These are phyloP conservation scores for Firmiana major DNA, from an alignment of 345 rosid genomes.

Conservation along the genomic window DNA sequence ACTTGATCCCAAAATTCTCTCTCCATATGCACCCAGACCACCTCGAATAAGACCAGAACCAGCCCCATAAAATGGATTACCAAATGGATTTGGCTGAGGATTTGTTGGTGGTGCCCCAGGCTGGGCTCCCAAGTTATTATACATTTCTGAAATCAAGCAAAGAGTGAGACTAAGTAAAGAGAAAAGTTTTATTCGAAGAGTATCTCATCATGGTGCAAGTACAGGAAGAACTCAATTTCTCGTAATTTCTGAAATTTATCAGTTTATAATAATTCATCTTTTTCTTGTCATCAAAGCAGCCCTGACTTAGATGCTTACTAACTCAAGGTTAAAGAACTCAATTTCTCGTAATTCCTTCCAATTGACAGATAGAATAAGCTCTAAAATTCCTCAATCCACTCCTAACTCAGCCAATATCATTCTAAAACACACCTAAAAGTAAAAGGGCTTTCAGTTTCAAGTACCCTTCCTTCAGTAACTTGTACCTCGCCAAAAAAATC, in stretches of 20 bases:
- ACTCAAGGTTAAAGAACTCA: background rate
- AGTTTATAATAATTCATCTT: background rate
- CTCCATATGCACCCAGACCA: slow-evolving; percentile 95
- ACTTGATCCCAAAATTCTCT: slow-evolving; percentile 85
- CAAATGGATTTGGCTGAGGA: slow-evolving; percentile 84
- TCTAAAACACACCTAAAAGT: background rate
- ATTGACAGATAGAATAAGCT: background rate
- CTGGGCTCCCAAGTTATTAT: slow-evolving; percentile 61
- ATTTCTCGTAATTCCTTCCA: background rate
- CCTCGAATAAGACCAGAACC: slow-evolving; percentile 88
- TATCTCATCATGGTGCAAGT: background rate
- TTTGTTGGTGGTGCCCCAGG: slow-evolving; percentile 60
- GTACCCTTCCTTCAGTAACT: background rate
- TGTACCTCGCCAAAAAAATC: background rate
- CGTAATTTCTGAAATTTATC: background rate
- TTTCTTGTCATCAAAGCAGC: background rate
- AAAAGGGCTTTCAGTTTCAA: background rate
- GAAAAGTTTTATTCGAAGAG: background rate
- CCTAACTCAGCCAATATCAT: background rate
- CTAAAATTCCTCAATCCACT: background rate
- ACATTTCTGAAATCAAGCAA: slow-evolving; percentile 53
- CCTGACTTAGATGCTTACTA: background rate
- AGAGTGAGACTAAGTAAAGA: background rate
- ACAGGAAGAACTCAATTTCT: too few relatives aligned
- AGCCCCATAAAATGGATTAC: slow-evolving; percentile 88